Evolutionary conservation across 1,139 yeast species (phyloP).

Genomic region (Yamadazyma kanchanaburiensis): DNA sequence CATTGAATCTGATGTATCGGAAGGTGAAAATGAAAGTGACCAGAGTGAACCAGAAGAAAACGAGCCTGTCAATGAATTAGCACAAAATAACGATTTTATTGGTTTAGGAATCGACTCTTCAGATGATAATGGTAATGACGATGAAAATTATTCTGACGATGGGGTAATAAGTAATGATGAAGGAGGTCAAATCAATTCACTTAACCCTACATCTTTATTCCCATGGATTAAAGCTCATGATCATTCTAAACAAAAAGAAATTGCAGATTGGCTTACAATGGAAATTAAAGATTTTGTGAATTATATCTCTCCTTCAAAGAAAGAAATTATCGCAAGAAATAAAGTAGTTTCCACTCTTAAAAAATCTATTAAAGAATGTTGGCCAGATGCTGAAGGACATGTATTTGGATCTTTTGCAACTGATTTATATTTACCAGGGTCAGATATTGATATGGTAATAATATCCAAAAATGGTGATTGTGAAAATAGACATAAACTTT

Average conservation of each 20-base stretch:
- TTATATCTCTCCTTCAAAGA: slow-evolving; percentile 81
- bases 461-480: slow-evolving; percentile 63
- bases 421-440: slow-evolving; percentile 89
- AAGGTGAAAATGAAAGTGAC: neutral
- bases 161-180: slow-evolving; percentile 37
- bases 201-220: slow-evolving; percentile 35
- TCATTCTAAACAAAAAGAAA: slow-evolving; percentile 69
- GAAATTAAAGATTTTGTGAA: slow-evolving; percentile 86
- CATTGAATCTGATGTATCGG: neutral
- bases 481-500: slow-evolving; percentile 65
- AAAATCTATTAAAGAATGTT: slow-evolving; percentile 51
- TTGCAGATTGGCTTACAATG: slow-evolving; percentile 83
- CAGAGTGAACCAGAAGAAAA: neutral
- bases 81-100: slow-evolving; percentile 52
- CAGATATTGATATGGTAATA: slow-evolving; percentile 94
- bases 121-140: slow-evolving; percentile 34
- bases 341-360: slow-evolving; percentile 61
- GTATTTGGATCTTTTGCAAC: slow-evolving; percentile 97
- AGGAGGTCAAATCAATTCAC: slow-evolving; percentile 18
- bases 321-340: slow-evolving; percentile 71
- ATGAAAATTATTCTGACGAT: slow-evolving; percentile 28
- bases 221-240: slow-evolving; percentile 84
- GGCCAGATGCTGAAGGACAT: slow-evolving; percentile 81
- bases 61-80: slow-evolving; percentile 25
- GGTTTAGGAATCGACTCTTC: slow-evolving; percentile 54